These are phyloP conservation scores for Shiraia sp. DNA, from an alignment of 2,329 filamentous ascomycete species.

Conservation along the genomic window DNA sequence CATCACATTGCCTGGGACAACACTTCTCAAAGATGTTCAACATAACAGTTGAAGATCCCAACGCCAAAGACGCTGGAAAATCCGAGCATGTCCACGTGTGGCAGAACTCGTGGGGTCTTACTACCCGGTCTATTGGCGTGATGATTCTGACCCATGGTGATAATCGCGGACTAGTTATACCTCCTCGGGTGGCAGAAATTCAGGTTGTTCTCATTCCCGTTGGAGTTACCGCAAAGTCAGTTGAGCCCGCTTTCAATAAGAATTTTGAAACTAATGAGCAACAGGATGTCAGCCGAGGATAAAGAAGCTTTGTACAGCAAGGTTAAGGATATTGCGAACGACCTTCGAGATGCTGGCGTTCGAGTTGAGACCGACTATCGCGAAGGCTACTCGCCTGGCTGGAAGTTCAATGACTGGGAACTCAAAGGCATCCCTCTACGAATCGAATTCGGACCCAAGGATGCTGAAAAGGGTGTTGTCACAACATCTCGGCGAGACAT, in stretches of 20 bases:
- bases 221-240: conserved; percentile 86
- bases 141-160: conserved; percentile 99
- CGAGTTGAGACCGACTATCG: conserved; percentile 81
- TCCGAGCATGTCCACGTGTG: conserved; percentile 78
- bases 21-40: conserved; percentile 99
- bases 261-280: conserved; percentile 5
- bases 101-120: conserved; percentile 99
- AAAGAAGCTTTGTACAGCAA: conserved; percentile 75
- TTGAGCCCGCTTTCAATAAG: neutral
- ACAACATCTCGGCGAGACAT: conserved; percentile 87
- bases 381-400: conserved; percentile 87
- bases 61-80: conserved; percentile 66
- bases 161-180: conserved; percentile 91
- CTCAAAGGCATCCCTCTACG: conserved; percentile 92
- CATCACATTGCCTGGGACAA: conserved; percentile 91
- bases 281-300: conserved; percentile 65
- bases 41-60: conserved; percentile 93
- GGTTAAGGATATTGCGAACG: conserved; percentile 70
- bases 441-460: conserved; percentile 94
- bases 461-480: conserved; percentile 82
- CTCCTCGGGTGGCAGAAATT: conserved; percentile 83
- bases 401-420: conserved; percentile 99
- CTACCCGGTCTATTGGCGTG: conserved; percentile 94
- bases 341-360: conserved; percentile 73
- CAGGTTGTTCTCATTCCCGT: conserved; percentile 90